Conservation (phyloP, 208 protist species). For the Trypanosoma theileri region DNA sequence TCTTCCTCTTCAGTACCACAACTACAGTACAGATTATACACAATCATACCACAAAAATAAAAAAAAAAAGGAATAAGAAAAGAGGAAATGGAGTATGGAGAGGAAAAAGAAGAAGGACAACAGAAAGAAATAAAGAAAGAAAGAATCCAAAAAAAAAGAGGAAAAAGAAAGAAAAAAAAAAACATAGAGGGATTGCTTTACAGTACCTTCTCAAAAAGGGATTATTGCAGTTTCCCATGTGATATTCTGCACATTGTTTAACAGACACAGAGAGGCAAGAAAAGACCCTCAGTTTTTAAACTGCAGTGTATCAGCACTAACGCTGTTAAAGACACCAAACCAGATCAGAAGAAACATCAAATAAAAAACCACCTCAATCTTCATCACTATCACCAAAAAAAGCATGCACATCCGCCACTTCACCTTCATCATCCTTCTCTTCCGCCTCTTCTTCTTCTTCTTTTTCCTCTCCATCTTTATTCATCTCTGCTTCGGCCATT, state of each 20-base stretch:
- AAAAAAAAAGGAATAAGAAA: constrained; percentile 4
- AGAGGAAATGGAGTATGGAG: not conserved
- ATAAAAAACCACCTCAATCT: constrained; percentile 2
- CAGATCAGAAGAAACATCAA: not conserved
- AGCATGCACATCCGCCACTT: constrained; percentile 48
- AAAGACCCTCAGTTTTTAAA: not conserved
- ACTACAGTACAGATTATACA: not conserved
- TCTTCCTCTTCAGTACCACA: not conserved
- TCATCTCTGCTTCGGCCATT: constrained; percentile 37
- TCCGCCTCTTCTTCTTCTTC: constrained; percentile 3
- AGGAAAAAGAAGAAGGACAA: not conserved
- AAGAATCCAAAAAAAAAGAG: no score
- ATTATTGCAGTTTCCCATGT: no score
- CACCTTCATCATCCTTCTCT: constrained; percentile 2
- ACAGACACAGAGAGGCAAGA: no score
- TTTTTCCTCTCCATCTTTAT: constrained; percentile 6
- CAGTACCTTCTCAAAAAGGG: no score
- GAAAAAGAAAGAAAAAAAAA: no score
- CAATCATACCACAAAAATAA: not conserved
- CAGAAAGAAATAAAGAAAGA: not conserved
- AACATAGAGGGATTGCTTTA: no score
- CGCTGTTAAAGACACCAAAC: no score
- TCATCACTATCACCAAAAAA: constrained; percentile 66
- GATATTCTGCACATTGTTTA: no score
- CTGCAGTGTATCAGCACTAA: not conserved